phyloP scores from a whole-genome alignment of 495 filamentous ascomycete genomes.

The Penicillium goetzii region DNA sequence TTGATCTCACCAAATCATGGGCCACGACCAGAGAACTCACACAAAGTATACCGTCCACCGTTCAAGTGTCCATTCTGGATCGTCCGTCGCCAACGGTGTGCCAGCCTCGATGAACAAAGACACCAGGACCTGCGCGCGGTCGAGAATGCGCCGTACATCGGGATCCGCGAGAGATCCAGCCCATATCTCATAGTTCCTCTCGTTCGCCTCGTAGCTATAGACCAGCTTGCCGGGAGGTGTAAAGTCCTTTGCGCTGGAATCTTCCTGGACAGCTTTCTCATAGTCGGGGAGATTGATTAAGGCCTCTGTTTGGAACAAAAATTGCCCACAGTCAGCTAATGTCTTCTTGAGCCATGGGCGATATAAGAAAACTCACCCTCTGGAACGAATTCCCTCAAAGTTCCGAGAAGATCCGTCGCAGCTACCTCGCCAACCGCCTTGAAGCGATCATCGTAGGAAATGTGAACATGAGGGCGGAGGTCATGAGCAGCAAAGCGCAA shows the following conservation, averaged over 20 bases:
- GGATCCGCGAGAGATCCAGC: slow-evolving; percentile 58
- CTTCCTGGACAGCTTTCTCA: slow-evolving; percentile 58
- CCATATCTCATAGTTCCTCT: slow-evolving; percentile 64
- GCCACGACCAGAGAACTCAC: slow-evolving; percentile 34
- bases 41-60: slow-evolving; percentile 90
- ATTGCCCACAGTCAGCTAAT: not conserved
- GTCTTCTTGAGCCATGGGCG: not conserved
- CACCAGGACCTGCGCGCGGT: slow-evolving; percentile 80
- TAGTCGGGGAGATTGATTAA: slow-evolving; percentile 64
- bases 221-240: slow-evolving; percentile 61
- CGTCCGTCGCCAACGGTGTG: slow-evolving; percentile 68
- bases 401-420: slow-evolving; percentile 66
- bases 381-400: slow-evolving; percentile 68
- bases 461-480: slow-evolving; percentile 72
- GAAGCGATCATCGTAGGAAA: slow-evolving; percentile 76
- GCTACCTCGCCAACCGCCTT: slow-evolving; percentile 69
- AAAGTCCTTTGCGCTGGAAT: slow-evolving; percentile 59
- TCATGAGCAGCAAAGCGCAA: slow-evolving; percentile 81
- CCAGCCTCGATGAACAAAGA: slow-evolving; percentile 92
- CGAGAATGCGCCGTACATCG: slow-evolving; percentile 64
- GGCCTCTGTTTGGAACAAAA: slow-evolving; percentile 53
- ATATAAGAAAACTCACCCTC: slow-evolving; percentile 51
- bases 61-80: slow-evolving; percentile 70
- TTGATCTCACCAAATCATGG: not conserved
- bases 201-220: slow-evolving; percentile 52